These are phyloP conservation scores for Umbelopsis sp. DNA, from an alignment of 371 early-diverging fungal species.

Conservation along the genomic window DNA sequence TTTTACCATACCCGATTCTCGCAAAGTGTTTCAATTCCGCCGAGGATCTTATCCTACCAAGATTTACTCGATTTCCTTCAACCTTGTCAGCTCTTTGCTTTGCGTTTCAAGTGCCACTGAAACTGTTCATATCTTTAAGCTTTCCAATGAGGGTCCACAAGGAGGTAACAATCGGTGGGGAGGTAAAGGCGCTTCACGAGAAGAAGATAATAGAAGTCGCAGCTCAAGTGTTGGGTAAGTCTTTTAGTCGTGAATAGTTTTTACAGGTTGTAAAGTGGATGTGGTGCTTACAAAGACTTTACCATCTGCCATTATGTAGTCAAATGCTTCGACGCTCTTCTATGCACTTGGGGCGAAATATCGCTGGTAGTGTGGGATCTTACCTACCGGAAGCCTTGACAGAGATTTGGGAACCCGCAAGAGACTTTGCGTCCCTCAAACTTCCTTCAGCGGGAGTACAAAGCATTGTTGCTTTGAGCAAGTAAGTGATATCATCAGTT, in stretches of 20 bases:
- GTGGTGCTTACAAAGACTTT: too few species aligned
- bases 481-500: constrained; percentile 37
- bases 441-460: constrained; percentile 81
- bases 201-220: constrained; percentile 24
- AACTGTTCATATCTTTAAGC: constrained; percentile 96
- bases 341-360: constrained; percentile 57
- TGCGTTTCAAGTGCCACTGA: constrained; percentile 93
- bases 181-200: constrained; percentile 9
- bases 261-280: too few species aligned
- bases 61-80: constrained; percentile 92
- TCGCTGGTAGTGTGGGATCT: constrained; percentile 81
- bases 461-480: constrained; percentile 82
- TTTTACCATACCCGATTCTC: constrained; percentile 85
- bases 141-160: constrained; percentile 36
- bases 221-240: constrained; percentile 39
- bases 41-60: constrained; percentile 91
- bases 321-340: constrained; percentile 64
- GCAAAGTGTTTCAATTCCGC: constrained; percentile 93
- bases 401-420: constrained; percentile 93
- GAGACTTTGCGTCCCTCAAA: constrained; percentile 93
- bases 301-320: constrained; percentile 19
- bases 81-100: constrained; percentile 76
- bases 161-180: constrained; percentile 28
- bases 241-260: not conserved
- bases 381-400: constrained; percentile 87